Conservation (phyloP, 1,139 yeast species). For the Geotrichum carabidarum region DNA sequence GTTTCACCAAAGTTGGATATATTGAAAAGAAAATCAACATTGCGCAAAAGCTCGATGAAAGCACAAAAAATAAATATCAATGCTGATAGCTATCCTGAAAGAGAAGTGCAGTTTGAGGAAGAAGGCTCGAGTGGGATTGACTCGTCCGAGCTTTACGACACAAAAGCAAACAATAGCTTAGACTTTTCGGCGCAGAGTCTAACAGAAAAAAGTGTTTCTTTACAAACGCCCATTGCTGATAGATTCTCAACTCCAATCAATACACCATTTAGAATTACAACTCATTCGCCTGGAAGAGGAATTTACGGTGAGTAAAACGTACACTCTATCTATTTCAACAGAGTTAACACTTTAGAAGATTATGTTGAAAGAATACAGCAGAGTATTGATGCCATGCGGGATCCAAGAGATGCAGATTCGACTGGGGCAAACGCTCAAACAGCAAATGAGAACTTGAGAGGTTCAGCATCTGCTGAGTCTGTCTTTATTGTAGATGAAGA, state of each 20-base stretch:
- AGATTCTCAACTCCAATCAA: slow-evolving; percentile 9
- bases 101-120: not conserved
- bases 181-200: not conserved
- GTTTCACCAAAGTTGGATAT: no score
- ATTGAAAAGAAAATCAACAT: no score
- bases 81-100: no score
- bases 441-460: not conserved
- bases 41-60: no score
- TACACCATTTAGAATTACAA: not conserved
- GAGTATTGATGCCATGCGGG: slow-evolving; percentile 2
- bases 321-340: not conserved
- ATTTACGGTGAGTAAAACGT: not conserved
- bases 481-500: slow-evolving; percentile 13
- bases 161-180: not conserved
- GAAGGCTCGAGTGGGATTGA: slow-evolving; percentile 8
- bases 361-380: slow-evolving; percentile 7
- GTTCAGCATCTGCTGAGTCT: slow-evolving; percentile 4
- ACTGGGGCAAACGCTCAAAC: not conserved
- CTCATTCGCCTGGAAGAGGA: not conserved
- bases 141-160: slow-evolving; percentile 4
- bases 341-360: slow-evolving; percentile 7
- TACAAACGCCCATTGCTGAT: slow-evolving; percentile 20
- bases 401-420: not conserved
- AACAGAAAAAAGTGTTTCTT: slow-evolving; percentile 5
- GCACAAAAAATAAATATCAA: no score